These are phyloP conservation scores for Gentiana macrophylla DNA, from an alignment of 257 asterid genomes.

Conservation along the genomic window DNA sequence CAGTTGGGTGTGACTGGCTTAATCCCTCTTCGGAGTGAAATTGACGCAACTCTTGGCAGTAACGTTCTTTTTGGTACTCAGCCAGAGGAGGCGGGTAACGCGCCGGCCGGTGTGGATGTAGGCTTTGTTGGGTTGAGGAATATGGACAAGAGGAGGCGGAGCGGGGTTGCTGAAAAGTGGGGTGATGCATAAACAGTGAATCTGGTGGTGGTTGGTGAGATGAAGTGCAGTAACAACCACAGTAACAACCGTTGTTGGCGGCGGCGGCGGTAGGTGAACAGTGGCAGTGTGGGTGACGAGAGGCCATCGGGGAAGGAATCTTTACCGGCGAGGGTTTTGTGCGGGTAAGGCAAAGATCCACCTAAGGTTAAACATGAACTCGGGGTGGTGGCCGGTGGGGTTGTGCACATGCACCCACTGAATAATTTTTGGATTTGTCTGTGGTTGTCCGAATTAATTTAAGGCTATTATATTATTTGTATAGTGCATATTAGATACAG, in stretches of 20 bases:
- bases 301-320: conserved; percentile 37
- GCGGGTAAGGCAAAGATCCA: too few species aligned
- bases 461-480: too few species aligned
- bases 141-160: conserved; percentile 13
- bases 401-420: too few species aligned
- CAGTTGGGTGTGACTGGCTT: conserved; percentile 17
- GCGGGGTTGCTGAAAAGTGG: conserved; percentile 23
- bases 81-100: conserved; percentile 13
- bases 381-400: too few species aligned
- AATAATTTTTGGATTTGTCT: too few species aligned
- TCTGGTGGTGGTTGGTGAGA: conserved; percentile 30
- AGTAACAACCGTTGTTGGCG: conserved; percentile 15
- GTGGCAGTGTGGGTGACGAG: conserved; percentile 34
- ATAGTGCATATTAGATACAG: too few species aligned
- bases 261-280: conserved; percentile 17
- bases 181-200: conserved; percentile 19
- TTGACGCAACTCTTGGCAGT: conserved; percentile 15
- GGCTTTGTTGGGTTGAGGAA: conserved; percentile 11
- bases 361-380: too few species aligned
- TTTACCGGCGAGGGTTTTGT: not conserved
- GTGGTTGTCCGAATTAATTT: too few species aligned
- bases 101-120: conserved; percentile 6
- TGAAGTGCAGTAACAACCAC: conserved; percentile 18
- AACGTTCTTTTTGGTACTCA: conserved; percentile 14
- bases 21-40: conserved; percentile 5